Percentiles rank a stretch among this genome's conserved stretches.
phyloP scores from a whole-genome alignment of 2,329 filamentous ascomycete genomes.

The Apiospora marii region DNA sequence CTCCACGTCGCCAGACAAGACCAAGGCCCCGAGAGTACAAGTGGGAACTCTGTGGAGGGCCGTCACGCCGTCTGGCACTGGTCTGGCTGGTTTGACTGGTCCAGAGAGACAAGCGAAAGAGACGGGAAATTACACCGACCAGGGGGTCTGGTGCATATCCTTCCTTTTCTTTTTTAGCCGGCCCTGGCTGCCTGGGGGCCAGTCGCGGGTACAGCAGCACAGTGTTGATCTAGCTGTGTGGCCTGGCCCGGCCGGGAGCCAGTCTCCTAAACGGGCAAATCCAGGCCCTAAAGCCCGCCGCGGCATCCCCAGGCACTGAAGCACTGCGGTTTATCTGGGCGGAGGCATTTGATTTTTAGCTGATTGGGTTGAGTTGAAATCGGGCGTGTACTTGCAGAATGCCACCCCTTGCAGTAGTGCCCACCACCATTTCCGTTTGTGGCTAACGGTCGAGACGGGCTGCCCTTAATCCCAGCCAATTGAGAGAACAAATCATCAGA shows the following conservation, averaged over 20 bases:
- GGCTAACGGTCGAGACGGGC: conserved; percentile 5
- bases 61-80: conserved; percentile 18
- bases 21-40: conserved; percentile 15
- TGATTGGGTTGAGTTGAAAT: background rate
- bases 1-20: conserved; percentile 18
- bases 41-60: conserved; percentile 22
- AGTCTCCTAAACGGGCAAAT: background rate
- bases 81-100: conserved; percentile 12
- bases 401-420: conserved; percentile 8
- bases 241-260: background rate
- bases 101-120: conserved; percentile 10
- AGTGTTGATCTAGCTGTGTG: background rate
- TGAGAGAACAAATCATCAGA: background rate
- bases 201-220: background rate
- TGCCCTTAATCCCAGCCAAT: background rate
- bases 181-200: background rate
- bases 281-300: background rate
- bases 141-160: conserved; percentile 10
- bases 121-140: conserved; percentile 21
- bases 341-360: conserved; percentile 8
- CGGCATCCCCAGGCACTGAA: background rate
- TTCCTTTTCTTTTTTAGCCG: background rate
- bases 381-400: background rate
- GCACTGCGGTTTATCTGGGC: background rate
- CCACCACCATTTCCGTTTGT: conserved; percentile 11